A percentile compares a stretch with the other conserved stretches of the same genome.
Evolutionary conservation across 2,329 filamentous ascomycete species (phyloP).

Genomic region (Dactylellina parvicollis): DNA sequence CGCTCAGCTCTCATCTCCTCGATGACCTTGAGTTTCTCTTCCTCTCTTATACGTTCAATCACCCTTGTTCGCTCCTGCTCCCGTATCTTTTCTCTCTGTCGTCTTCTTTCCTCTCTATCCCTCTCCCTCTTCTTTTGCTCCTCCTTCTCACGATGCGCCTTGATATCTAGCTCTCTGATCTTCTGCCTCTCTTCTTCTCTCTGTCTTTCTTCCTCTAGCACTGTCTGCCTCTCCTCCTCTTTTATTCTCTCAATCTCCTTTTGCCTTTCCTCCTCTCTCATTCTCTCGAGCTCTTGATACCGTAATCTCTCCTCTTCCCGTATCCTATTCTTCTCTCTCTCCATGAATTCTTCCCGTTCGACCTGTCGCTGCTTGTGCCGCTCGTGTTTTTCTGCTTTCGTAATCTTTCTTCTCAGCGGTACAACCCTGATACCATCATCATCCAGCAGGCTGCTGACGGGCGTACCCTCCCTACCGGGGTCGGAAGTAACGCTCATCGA

Average conservation of each 20-base stretch:
- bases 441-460: constrained; percentile 40
- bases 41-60: constrained; percentile 52
- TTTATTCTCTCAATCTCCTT: constrained; percentile 48
- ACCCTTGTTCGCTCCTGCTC: constrained; percentile 45
- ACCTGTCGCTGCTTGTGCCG: constrained; percentile 50
- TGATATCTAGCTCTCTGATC: constrained; percentile 43
- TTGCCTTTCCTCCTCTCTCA: constrained; percentile 55
- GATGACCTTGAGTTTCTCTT: constrained; percentile 53
- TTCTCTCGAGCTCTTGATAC: constrained; percentile 53
- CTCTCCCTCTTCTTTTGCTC: constrained; percentile 48
- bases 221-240: constrained; percentile 38
- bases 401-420: constrained; percentile 59
- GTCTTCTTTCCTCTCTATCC: constrained; percentile 39
- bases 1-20: constrained; percentile 47
- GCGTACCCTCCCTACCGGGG: constrained; percentile 32
- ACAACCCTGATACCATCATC: constrained; percentile 65
- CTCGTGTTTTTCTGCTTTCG: constrained; percentile 55
- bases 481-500: constrained; percentile 18
- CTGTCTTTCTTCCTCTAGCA: constrained; percentile 34
- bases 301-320: constrained; percentile 51
- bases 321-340: constrained; percentile 54
- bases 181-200: constrained; percentile 46
- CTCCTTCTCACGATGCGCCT: constrained; percentile 31
- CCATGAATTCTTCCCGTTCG: constrained; percentile 51
- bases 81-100: constrained; percentile 37